Conservation (phyloP, 495 filamentous ascomycete species). For the Staphylotrichum longicolle region DNA sequence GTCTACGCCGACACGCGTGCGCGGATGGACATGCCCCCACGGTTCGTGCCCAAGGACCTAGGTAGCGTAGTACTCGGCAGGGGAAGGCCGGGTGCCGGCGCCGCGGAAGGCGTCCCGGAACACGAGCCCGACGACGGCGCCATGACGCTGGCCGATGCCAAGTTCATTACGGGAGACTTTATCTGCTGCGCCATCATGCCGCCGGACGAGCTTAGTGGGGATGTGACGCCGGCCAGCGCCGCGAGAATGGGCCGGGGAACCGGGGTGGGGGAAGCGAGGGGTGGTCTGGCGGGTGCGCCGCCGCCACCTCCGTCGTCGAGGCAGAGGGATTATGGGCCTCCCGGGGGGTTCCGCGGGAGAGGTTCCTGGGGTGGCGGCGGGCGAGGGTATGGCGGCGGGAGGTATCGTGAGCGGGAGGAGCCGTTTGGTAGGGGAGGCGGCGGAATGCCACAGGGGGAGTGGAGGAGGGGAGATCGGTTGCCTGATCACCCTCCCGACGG, state of each 20-base stretch:
- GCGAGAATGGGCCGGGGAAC: conserved; percentile 41
- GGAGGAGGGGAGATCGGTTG: conserved; percentile 57
- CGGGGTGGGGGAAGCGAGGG: conserved; percentile 38
- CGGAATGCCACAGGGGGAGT: conserved; percentile 54
- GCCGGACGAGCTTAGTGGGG: conserved; percentile 64
- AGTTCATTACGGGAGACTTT: conserved; percentile 87
- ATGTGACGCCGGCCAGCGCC: conserved; percentile 57
- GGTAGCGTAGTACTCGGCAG: conserved; percentile 73
- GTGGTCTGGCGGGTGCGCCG: conserved; percentile 40
- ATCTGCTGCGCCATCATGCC: conserved; percentile 76
- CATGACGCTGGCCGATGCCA: conserved; percentile 69
- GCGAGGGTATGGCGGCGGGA: conserved; percentile 8
- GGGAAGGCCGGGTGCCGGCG: conserved; percentile 14
- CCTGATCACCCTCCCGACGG: conserved; percentile 46
- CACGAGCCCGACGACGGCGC: conserved; percentile 36
- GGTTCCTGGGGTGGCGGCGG: conserved; percentile 1
- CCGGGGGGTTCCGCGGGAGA: conserved; percentile 20
- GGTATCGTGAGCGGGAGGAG: conserved; percentile 14
- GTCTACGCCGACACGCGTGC: conserved; percentile 76
- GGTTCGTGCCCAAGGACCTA: conserved; percentile 72
- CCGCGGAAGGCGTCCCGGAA: conserved; percentile 1
- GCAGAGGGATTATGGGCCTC: conserved; percentile 27
- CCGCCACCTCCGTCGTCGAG: conserved; percentile 28
- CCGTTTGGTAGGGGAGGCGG: conserved; percentile 26
- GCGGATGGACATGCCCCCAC: conserved; percentile 47